These are phyloP conservation scores for Botryotinia globosa DNA, from an alignment of 2,329 filamentous ascomycete genomes.

Conservation along the genomic window DNA sequence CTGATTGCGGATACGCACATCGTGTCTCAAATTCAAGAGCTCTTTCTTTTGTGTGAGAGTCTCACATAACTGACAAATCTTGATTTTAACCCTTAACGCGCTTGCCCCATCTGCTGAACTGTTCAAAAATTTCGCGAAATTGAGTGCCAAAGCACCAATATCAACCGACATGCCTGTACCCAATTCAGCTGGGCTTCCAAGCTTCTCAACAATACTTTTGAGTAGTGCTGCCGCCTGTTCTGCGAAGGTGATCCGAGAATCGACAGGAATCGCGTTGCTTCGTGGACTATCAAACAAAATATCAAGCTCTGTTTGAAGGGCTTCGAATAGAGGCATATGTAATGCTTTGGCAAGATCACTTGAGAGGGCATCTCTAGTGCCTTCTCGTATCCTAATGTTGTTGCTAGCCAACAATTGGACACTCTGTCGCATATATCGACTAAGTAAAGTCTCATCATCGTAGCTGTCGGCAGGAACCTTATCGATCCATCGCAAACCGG, in stretches of 20 bases:
- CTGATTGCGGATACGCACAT: constrained; percentile 67
- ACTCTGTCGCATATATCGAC: constrained; percentile 59
- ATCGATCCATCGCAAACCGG: constrained; percentile 60
- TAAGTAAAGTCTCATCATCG: constrained; percentile 60
- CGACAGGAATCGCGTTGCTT: constrained; percentile 51
- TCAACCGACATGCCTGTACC: constrained; percentile 62
- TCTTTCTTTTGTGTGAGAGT: constrained; percentile 64
- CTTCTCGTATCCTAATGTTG: constrained; percentile 63
- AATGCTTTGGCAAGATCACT: constrained; percentile 61
- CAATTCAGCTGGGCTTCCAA: constrained; percentile 62
- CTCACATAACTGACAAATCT: constrained; percentile 66
- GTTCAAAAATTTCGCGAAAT: constrained; percentile 65
- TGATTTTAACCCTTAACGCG: constrained; percentile 63
- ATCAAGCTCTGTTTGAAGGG: constrained; percentile 63
- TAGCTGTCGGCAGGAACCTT: constrained; percentile 55
- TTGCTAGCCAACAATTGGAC: constrained; percentile 63
- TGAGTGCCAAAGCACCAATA: constrained; percentile 60
- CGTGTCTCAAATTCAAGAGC: constrained; percentile 64
- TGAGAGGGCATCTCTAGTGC: constrained; percentile 63
- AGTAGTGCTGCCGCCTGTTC: constrained; percentile 65
- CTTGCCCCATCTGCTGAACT: constrained; percentile 54
- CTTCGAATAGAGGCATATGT: constrained; percentile 61
- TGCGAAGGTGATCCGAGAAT: constrained; percentile 63
- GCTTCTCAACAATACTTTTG: constrained; percentile 60
- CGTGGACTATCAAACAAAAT: constrained; percentile 57